phyloP scores from a whole-genome alignment of 2,329 filamentous ascomycete species.

The Triangularia setosa region DNA sequence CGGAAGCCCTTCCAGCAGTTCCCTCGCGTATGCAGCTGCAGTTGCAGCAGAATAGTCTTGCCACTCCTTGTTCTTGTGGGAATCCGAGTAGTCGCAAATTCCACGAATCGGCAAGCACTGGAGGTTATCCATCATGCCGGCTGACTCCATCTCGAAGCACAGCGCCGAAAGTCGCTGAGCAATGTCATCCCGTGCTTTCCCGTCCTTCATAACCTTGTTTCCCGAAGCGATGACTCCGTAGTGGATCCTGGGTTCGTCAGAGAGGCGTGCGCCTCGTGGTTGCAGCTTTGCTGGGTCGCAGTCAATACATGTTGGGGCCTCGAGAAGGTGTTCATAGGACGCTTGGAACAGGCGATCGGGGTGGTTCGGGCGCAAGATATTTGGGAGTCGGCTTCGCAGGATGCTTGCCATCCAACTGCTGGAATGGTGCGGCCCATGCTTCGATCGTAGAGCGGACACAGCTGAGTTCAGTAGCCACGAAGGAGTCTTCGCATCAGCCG shows the following conservation, averaged over 20 bases:
- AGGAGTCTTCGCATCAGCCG: constrained; percentile 13
- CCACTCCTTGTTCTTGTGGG: constrained; percentile 32
- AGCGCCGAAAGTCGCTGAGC: constrained; percentile 8
- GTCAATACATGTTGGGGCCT: constrained; percentile 5
- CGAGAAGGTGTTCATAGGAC: constrained; percentile 11
- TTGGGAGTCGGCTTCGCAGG: constrained; percentile 10
- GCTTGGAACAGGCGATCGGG: constrained; percentile 10
- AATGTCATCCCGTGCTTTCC: constrained; percentile 5
- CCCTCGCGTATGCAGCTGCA: constrained; percentile 31
- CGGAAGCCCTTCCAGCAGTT: constrained; percentile 13
- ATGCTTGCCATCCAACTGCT: constrained; percentile 6
- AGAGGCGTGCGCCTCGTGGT: not conserved
- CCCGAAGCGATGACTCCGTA: constrained; percentile 19
- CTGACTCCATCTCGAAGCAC: constrained; percentile 31
- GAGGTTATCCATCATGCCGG: constrained; percentile 29
- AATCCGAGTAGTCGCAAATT: constrained; percentile 36
- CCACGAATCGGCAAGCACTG: constrained; percentile 34
- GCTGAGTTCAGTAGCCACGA: constrained; percentile 9
- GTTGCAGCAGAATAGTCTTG: constrained; percentile 31
- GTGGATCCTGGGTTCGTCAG: constrained; percentile 11
- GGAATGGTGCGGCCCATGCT: constrained; percentile 1
- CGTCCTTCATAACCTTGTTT: constrained; percentile 15
- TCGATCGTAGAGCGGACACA: constrained; percentile 13
- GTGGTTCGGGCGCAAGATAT: constrained; percentile 2
- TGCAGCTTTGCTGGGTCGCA: constrained; percentile 9